Evolutionary conservation across 2,329 filamentous ascomycete genomes (phyloP).

Genomic region (Aspergillus aculeatus): DNA sequence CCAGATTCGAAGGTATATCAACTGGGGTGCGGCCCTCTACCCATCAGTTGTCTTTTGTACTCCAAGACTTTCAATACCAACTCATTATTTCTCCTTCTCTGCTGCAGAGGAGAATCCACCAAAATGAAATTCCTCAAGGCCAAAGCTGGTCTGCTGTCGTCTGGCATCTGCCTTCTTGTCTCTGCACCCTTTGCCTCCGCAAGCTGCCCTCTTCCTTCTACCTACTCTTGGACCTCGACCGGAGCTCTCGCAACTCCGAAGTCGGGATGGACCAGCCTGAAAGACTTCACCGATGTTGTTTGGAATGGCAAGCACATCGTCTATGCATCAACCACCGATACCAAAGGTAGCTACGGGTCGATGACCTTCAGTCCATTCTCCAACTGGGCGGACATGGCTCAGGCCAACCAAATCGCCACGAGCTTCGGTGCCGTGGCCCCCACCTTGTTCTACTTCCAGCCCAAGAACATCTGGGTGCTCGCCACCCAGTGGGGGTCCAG

Average conservation of each 20-base stretch:
- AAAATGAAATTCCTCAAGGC: too few species aligned
- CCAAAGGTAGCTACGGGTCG: slow-evolving; percentile 52
- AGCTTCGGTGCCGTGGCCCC: too few species aligned
- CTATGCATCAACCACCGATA: slow-evolving; percentile 54
- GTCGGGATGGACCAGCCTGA: slow-evolving; percentile 57
- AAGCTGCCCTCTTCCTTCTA: slow-evolving; percentile 54
- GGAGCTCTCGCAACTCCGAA: slow-evolving; percentile 53
- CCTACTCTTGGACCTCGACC: slow-evolving; percentile 58
- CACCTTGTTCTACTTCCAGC: slow-evolving; percentile 56
- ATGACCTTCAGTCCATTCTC: slow-evolving; percentile 53
- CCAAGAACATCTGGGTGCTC: slow-evolving; percentile 63
- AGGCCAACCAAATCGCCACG: too few species aligned
- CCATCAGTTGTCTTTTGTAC: too few species aligned
- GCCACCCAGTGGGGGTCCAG: slow-evolving; percentile 64
- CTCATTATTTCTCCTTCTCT: too few species aligned
- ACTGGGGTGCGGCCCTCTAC: too few species aligned
- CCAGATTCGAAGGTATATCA: too few species aligned
- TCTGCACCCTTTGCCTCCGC: slow-evolving; percentile 1
- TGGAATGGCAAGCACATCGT: slow-evolving; percentile 62
- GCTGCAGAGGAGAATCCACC: too few species aligned
- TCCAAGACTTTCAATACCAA: too few species aligned
- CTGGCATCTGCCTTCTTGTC: background rate
- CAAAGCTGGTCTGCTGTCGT: background rate
- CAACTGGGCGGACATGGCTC: too few species aligned
- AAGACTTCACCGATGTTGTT: slow-evolving; percentile 59